Base-by-base conservation (phyloP, 2,329 filamentous ascomycete genomes). In the Monilinia fructicola region DNA sequence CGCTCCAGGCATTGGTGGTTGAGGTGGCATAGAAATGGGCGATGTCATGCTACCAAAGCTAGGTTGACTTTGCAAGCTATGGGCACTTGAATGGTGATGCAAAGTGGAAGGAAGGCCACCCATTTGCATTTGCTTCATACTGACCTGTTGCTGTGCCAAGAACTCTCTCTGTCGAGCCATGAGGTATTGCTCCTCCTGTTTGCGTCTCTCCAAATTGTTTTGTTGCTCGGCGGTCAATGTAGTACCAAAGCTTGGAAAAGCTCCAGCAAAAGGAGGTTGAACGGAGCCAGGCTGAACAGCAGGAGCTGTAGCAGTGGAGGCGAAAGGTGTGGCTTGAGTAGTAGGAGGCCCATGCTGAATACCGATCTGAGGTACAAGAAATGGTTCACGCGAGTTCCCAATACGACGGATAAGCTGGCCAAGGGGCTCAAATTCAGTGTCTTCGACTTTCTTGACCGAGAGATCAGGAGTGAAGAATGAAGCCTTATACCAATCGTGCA, bases 401-500 rank as follows among this genome's bases (percentile, higher is more conserved):
- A 99, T 99, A 44, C 94, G 90, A 54, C 95, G 85, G 70, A 99
- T 97, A 31, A 99, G 86, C 78, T 98, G 93, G 3, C 94, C 95
- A 12, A 99, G 81, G 16, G 94, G 95, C 78, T 99, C 95, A 74
- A 97, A 99, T 60, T 99, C 94, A 0, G 84, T 82, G 74, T 99
- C 95, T 76, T 99, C 95, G 6, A 94, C 83, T 77, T 97, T 97
- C 81, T 96, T 97, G 42, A 99, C 95, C 54, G 96, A 87, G 26
- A 99, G 83, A 73, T 99, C 94, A 0, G 94, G 89, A 0, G 92
- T 96, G 79, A 99, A 99, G 80, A 98, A 99, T 55, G 94, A 93
- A 48, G 93, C 94, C 78, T 98, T 98, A 80, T 98, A 99, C 95
- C 95, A 99, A 74, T 99, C 96, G 73, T 99, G 96, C 95, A 99